Evolutionary conservation across 257 asterid genomes (phyloP), one percentile per base, ranked within the genome.

Genomic region (Forsythia suspensa): DNA sequence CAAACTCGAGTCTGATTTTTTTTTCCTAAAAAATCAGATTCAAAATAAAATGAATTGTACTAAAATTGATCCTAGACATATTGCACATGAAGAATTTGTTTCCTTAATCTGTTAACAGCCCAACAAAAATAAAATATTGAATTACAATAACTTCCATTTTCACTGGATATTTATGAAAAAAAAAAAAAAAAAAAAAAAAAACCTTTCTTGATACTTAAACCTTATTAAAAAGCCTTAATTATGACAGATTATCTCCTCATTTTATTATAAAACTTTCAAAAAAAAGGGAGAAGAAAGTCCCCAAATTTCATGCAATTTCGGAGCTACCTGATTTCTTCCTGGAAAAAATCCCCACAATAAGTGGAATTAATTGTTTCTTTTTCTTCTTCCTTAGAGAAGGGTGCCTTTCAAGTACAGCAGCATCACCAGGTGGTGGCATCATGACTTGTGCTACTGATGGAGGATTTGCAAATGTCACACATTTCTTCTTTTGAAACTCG

Each of bases 321-420:
- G 80, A 73, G 39, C 51, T 70, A 46, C 74, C 81, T 16, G 40
- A 51, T 24, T 80, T 83, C 76, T 77, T 87, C 77, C 80, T 76
- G 7, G 83, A 71, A 73, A 87, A 82, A 66, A 87, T 12, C 42
- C 83, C 77, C 20, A 73, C 77, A 75, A 87, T 38, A 38, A 84
- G 43, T 8, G 86, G 84, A 4, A 89, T 67, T 9, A 89, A 61
- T 12, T 88, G 81, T 78, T 80, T 89, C 82, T 71, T 86, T 61
- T 83, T 86, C 85, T 83, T 88, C 86, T 83, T 88, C 80, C 79
- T 84, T 69, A 89, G 70, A 48, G 96, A 91, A 81, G 90, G 85
- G 59, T 91, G 92, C 76, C 88, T 89, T 51, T 85, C 88, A 10
- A 89, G 75, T 13, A 87, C 84, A 72, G 74, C 84, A 66, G 74